Evolutionary conservation across 805 yeast species (phyloP).

Genomic region (Teunomyces stri): DNA sequence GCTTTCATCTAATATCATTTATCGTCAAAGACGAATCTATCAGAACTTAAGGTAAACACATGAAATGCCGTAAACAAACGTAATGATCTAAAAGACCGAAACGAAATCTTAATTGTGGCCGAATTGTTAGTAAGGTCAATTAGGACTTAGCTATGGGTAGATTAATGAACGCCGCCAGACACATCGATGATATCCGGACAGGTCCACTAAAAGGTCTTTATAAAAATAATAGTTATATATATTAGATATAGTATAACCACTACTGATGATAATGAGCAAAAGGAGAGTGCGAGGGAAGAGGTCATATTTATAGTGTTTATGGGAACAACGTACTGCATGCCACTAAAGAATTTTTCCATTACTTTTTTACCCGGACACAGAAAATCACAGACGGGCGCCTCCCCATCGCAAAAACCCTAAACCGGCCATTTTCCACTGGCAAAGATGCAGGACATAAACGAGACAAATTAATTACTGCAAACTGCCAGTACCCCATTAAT

Average conservation of each 20-base stretch:
- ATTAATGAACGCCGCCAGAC: constrained; percentile 8
- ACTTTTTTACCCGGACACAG: not conserved
- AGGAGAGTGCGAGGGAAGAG: constrained; percentile 29
- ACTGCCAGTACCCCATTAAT: not conserved
- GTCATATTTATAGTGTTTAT: constrained; percentile 25
- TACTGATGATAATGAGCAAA: constrained; percentile 59
- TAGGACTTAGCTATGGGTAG: constrained; percentile 57
- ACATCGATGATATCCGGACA: constrained; percentile 27
- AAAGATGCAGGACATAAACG: not conserved
- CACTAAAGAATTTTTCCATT: not conserved
- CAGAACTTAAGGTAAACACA: constrained; percentile 33
- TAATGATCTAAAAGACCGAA: constrained; percentile 67
- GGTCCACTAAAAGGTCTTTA: constrained; percentile 46
- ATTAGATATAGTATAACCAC: constrained; percentile 77
- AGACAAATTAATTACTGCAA: not conserved
- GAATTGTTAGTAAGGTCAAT: constrained; percentile 72
- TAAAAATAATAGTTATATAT: constrained; percentile 52
- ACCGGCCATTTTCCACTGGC: too few species aligned
- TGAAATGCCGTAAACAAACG: constrained; percentile 28
- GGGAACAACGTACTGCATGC: constrained; percentile 6
- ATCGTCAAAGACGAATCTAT: constrained; percentile 17
- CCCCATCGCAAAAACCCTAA: not conserved
- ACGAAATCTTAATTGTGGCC: constrained; percentile 73
- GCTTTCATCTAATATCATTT: constrained; percentile 43
- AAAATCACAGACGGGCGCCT: not conserved